Evolutionary conservation across 176 grass and related monocot species (phyloP).

Genomic region (Aegilops tauschii): DNA sequence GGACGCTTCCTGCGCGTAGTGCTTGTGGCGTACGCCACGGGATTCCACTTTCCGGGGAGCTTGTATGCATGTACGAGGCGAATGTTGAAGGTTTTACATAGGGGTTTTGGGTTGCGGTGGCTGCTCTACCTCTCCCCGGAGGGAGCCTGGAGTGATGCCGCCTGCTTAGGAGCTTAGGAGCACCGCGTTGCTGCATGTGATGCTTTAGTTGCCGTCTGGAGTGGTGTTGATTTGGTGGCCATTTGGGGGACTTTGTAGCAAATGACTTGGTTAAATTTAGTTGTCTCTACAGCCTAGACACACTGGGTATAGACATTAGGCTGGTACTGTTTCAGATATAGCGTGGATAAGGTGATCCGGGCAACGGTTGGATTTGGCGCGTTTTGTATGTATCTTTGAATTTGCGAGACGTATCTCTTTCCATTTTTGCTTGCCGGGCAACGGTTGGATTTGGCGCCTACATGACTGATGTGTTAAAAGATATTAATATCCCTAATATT

Average conservation of each 20-base stretch:
- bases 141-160: background rate
- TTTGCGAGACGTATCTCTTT: background rate
- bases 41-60: background rate
- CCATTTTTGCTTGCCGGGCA: background rate
- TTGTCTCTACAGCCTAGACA: background rate
- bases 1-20: background rate
- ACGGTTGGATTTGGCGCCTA: background rate
- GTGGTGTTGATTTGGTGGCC: background rate
- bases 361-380: background rate
- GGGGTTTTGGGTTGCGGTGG: background rate
- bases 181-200: background rate
- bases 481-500: conserved; percentile 16
- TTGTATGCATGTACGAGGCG: background rate
- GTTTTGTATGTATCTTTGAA: background rate
- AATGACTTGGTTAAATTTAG: conserved; percentile 17
- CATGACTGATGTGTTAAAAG: background rate
- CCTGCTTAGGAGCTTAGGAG: background rate
- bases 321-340: background rate
- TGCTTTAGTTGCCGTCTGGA: background rate
- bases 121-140: background rate
- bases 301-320: background rate
- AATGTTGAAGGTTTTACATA: conserved; percentile 2
- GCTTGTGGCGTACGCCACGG: background rate
- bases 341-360: background rate
- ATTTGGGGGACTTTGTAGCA: conserved; percentile 3